Base-by-base conservation (phyloP, 345 rosid species). In the Bruguiera gymnorhiza region DNA sequence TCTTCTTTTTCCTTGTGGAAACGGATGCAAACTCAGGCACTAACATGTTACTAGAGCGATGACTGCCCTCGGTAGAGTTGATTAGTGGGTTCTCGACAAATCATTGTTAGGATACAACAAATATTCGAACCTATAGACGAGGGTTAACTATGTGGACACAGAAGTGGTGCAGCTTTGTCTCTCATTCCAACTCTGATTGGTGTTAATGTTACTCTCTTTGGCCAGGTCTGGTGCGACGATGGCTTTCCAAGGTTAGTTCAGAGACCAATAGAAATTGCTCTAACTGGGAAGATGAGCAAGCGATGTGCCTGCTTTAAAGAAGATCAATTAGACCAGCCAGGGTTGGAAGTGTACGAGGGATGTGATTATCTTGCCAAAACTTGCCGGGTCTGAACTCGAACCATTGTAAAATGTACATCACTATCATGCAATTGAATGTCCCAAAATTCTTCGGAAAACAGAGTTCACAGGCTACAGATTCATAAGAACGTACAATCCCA, bases 191-290 rank as follows among this genome's bases (percentile, higher is more conserved):
- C 13, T 23, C 24, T 30, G 19, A 43, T 57, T 55, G 39, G 6
- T 5, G 19, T 21, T 63, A 8, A 9, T 23, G 4, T 26, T 36
- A 5, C 26, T 26, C 3, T 26, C 60, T 23, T 51, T 52, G 55
- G 34, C 27, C 78, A 95, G 99, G 99, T 95, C 3, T 92, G 99
- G 96, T 95, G 99, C 31, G 97, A 95, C 39, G 83, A 67, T 69
- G 97, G 97, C 50, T 84, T 81, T 69, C 97, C 97, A 7, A 88
- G 96, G 83, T 71, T 92, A 72, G 89, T 92, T n/a, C 96, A 90
- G 73, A 88, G 96, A 77, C 92, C 97, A 48, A 50, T 80, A 32
- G 93, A 92, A 81, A 92, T 95, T 68, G 99, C 99, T n/a, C 78
- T 92, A 80, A 89, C 89, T 0, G 99, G 97, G 56, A 86, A 87